A percentile compares a stretch with the other conserved stretches of the same genome.
These are phyloP conservation scores for Dendrocalamus sinicus DNA, from an alignment of 176 grass and related monocot species.

Conservation along the genomic window DNA sequence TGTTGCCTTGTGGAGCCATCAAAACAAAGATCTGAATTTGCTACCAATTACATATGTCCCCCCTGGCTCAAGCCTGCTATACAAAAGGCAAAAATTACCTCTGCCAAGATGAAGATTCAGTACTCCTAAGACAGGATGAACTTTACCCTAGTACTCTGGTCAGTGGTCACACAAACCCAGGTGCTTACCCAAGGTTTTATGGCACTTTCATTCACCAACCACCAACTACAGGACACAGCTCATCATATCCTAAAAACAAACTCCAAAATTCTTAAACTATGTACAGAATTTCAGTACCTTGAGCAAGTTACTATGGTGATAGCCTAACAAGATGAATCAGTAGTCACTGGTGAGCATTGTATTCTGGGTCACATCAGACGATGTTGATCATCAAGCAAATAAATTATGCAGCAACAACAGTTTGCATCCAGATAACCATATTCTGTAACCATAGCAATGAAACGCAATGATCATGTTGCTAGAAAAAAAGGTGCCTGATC, in stretches of 20 bases:
- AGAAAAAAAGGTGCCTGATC: not conserved
- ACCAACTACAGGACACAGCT: slow-evolving; percentile 28
- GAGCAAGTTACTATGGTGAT: not conserved
- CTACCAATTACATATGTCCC: not conserved
- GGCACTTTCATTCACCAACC: slow-evolving; percentile 2
- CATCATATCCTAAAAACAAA: not conserved
- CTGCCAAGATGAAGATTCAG: not conserved
- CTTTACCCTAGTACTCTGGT: not conserved
- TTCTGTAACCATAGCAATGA: slow-evolving; percentile 19
- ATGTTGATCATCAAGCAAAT: not conserved
- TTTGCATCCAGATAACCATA: not conserved
- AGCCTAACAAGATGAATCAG: not conserved
- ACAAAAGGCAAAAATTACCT: not conserved
- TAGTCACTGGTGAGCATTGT: not conserved
- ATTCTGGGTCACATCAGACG: not conserved
- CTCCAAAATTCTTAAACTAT: slow-evolving; percentile 13
- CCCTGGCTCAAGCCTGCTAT: slow-evolving; percentile 14
- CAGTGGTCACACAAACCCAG: not conserved
- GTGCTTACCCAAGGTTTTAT: not conserved
- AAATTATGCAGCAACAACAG: not conserved
- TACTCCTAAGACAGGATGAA: not conserved
- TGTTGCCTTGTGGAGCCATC: not conserved
- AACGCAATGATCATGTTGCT: not conserved
- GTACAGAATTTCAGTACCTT: not conserved
- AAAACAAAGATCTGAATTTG: not conserved